These are phyloP conservation scores for Scheffersomyces parashehatae DNA, from an alignment of 1,139 yeast species.

Conservation along the genomic window DNA sequence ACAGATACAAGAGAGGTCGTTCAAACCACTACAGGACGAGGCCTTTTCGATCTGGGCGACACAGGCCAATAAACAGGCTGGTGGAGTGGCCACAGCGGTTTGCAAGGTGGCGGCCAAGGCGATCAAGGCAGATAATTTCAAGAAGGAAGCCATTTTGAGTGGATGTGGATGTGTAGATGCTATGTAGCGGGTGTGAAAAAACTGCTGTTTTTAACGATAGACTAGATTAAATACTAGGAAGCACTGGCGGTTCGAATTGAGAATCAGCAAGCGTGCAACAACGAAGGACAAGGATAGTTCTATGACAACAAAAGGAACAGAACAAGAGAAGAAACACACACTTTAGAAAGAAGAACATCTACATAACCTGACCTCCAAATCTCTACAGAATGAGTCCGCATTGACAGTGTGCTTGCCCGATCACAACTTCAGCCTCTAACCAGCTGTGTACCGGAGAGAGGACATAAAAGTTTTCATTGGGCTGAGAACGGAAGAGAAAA, in stretches of 20 bases:
- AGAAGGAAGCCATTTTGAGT: slow-evolving; percentile 13
- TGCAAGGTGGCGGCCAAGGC: slow-evolving; percentile 53
- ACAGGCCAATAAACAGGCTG: slow-evolving; percentile 89
- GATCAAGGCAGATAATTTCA: slow-evolving; percentile 46
- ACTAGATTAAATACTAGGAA: too few relatives aligned
- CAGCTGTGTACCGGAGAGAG: neutral
- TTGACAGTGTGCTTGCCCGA: too few relatives aligned
- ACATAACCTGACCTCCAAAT: neutral
- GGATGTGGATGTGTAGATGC: neutral
- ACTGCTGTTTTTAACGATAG: neutral
- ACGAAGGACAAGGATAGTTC: neutral
- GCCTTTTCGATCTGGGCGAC: slow-evolving; percentile 65
- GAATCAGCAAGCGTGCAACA: neutral
- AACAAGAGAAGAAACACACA: neutral
- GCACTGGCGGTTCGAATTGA: too few relatives aligned
- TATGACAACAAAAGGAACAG: neutral
- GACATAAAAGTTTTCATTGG: neutral
- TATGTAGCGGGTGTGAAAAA: neutral
- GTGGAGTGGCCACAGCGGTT: slow-evolving; percentile 69
- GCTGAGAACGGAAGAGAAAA: neutral
- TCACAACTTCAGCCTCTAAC: neutral
- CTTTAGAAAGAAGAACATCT: neutral
- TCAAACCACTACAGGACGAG: slow-evolving; percentile 57
- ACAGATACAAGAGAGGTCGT: slow-evolving; percentile 68
- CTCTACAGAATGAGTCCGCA: too few relatives aligned